phyloP scores from a whole-genome alignment of 768 basidiomycete genomes.

The Suillus tomentosus region DNA sequence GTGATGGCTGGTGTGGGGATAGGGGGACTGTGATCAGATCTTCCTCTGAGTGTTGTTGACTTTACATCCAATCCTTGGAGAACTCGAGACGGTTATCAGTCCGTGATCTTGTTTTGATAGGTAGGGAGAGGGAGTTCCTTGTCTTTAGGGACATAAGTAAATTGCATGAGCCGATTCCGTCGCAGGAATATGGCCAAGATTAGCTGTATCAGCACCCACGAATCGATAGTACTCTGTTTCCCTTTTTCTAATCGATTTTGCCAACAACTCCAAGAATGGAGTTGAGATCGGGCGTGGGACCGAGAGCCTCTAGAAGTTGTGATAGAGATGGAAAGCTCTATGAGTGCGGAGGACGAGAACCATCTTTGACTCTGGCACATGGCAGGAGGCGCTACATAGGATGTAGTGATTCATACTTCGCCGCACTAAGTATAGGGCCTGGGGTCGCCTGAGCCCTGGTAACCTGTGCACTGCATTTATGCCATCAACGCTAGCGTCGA shows the following conservation, averaged over 20 bases:
- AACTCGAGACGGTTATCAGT: slow-evolving; percentile 22
- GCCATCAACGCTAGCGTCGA: not conserved
- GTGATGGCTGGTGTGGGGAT: slow-evolving; percentile 43
- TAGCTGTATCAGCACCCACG: not conserved
- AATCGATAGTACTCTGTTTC: slow-evolving; percentile 1
- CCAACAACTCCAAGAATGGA: slow-evolving; percentile 4
- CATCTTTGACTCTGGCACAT: slow-evolving; percentile 17
- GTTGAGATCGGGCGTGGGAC: slow-evolving; percentile 25
- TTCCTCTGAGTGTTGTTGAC: slow-evolving; percentile 23
- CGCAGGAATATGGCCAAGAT: slow-evolving; percentile 1
- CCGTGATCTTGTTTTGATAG: slow-evolving; percentile 22
- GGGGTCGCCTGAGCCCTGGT: not conserved
- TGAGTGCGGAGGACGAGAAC: slow-evolving; percentile 34
- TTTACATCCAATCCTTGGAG: slow-evolving; percentile 16
- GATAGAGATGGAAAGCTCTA: slow-evolving; percentile 34
- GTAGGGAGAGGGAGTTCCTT: slow-evolving; percentile 29
- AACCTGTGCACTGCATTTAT: not conserved
- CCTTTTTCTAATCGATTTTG: slow-evolving; percentile 6
- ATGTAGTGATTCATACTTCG: too few relatives aligned
- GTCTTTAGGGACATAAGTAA: slow-evolving; percentile 19
- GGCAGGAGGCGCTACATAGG: not conserved
- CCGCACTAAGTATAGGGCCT: not conserved
- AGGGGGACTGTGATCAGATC: slow-evolving; percentile 26
- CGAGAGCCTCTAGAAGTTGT: slow-evolving; percentile 32
- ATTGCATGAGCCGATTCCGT: not conserved